Conservation (phyloP, 1,139 yeast species). For the Pichia sp. region DNA sequence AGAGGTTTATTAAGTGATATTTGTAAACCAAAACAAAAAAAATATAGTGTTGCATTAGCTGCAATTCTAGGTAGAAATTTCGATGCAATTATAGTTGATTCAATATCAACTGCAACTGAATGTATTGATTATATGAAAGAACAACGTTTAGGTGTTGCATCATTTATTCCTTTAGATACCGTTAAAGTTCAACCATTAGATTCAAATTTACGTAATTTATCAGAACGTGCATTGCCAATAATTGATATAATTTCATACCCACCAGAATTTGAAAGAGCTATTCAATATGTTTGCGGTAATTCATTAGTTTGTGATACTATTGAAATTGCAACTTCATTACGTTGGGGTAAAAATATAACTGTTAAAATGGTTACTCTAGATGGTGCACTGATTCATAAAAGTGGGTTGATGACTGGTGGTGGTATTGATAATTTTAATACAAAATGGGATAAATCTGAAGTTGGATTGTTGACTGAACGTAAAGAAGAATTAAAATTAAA, state of each 20-base stretch:
- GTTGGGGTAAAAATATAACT: slow-evolving; percentile 59
- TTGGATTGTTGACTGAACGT: slow-evolving; percentile 47
- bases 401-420: slow-evolving; percentile 95
- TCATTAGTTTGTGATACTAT: slow-evolving; percentile 74
- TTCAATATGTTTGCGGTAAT: slow-evolving; percentile 75
- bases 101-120: slow-evolving; percentile 64
- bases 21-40: slow-evolving; percentile 71
- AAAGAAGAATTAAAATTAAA: slow-evolving; percentile 59
- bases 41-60: slow-evolving; percentile 70
- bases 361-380: slow-evolving; percentile 75
- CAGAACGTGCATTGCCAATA: slow-evolving; percentile 54
- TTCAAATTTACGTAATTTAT: slow-evolving; percentile 49
- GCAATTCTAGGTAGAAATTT: slow-evolving; percentile 74
- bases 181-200: slow-evolving; percentile 59
- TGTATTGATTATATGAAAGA: slow-evolving; percentile 82
- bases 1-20: slow-evolving; percentile 75
- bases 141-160: slow-evolving; percentile 77
- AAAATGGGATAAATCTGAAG: slow-evolving; percentile 75
- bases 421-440: slow-evolving; percentile 35
- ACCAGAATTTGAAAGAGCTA: slow-evolving; percentile 65
- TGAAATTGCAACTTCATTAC: slow-evolving; percentile 60
- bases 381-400: slow-evolving; percentile 78
- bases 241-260: slow-evolving; percentile 72
- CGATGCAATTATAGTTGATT: slow-evolving; percentile 82
- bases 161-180: slow-evolving; percentile 84